Conservation (phyloP, 192 early-diverging fungal genomes). For the Chytriomyces hyalinus region DNA sequence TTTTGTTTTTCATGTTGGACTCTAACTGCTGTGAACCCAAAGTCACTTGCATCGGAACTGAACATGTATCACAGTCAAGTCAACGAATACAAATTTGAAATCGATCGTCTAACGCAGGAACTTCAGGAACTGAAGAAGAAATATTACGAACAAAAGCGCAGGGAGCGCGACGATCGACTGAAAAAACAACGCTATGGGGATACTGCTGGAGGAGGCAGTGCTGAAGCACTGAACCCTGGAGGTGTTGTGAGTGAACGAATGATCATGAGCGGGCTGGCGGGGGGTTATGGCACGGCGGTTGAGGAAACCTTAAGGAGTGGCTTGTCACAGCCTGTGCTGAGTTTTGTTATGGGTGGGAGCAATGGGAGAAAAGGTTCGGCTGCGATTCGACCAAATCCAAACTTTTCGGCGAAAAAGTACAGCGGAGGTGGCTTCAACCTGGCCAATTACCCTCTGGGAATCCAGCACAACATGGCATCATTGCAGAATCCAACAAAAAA, state of each 20-base stretch:
- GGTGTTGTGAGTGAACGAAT: conserved; percentile 33
- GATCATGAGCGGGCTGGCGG: not conserved
- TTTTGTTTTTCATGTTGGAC: not conserved
- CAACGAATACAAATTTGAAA: conserved; percentile 67
- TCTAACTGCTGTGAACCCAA: not conserved
- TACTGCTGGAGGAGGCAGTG: no score
- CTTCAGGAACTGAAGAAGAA: conserved; percentile 65
- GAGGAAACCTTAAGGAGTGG: not conserved
- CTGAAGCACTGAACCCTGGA: not conserved
- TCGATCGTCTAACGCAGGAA: conserved; percentile 59
- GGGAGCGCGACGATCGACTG: conserved; percentile 16
- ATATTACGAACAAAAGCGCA: conserved; percentile 54
- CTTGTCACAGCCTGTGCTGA: not conserved
- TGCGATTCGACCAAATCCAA: conserved; percentile 11
- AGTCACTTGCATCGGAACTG: conserved; percentile 66
- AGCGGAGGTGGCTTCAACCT: conserved; percentile 32
- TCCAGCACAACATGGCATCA: conserved; percentile 12
- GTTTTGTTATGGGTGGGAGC: not conserved
- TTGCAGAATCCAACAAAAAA: not conserved
- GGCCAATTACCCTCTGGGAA: conserved; percentile 14
- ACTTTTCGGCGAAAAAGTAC: conserved; percentile 12
- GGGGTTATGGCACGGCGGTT: not conserved
- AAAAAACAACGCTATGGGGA: conserved; percentile 4
- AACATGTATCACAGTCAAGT: conserved; percentile 72
- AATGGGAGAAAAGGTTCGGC: not conserved